Evolutionary conservation across 306 rosid species (phyloP).

Genomic region (Macrotyloma uniflorum): DNA sequence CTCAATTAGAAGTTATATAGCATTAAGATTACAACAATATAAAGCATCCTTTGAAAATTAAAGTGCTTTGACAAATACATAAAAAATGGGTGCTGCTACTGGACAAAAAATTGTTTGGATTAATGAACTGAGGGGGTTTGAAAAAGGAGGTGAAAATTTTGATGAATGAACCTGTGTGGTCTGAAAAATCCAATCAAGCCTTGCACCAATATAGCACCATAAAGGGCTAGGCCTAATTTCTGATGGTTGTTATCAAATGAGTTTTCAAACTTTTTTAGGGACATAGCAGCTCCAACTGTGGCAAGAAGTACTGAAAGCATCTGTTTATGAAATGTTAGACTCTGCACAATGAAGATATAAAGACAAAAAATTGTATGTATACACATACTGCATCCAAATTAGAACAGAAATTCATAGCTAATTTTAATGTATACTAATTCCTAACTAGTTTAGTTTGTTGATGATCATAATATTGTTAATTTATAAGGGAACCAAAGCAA

Average conservation of each 20-base stretch:
- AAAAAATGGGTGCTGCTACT: background rate
- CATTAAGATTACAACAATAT: background rate
- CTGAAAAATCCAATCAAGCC: conserved; percentile 79
- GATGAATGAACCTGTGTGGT: conserved; percentile 73
- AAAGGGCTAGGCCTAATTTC: conserved; percentile 89
- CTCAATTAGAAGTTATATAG: background rate
- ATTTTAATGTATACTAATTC: background rate
- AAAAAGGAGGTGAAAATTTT: background rate
- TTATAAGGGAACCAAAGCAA: background rate
- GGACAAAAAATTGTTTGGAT: background rate
- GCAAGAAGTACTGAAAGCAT: conserved; percentile 66
- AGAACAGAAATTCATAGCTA: background rate
- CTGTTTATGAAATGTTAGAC: conserved; percentile 53
- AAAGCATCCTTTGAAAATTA: background rate
- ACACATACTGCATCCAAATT: background rate
- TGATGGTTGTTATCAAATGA: conserved; percentile 89
- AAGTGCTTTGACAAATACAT: background rate
- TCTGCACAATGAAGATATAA: background rate
- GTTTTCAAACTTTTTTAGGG: conserved; percentile 83
- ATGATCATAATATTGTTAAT: conserved; percentile 10
- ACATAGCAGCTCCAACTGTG: conserved; percentile 81
- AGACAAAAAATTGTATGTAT: background rate
- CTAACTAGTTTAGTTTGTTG: conserved; percentile 35
- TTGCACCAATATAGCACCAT: conserved; percentile 72
- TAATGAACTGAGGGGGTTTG: background rate